These are phyloP conservation scores for Priceomyces carsonii DNA, from an alignment of 805 yeast species.

Conservation along the genomic window DNA sequence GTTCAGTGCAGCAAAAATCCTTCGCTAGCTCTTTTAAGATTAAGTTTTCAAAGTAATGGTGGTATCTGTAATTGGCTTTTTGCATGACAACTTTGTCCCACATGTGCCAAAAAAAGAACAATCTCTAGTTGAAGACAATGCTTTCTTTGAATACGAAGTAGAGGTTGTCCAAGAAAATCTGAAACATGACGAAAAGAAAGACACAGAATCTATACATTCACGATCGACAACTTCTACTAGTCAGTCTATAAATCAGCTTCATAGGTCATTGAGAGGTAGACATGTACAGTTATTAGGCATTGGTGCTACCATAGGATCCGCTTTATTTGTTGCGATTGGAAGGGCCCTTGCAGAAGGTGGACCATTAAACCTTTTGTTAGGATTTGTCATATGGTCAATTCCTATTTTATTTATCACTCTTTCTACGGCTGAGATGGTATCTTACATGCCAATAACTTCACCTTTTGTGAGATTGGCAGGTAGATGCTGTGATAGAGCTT, in stretches of 20 bases:
- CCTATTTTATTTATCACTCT: slow-evolving; percentile 69
- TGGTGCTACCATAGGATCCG: slow-evolving; percentile 84
- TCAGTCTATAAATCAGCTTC: slow-evolving; percentile 17
- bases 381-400: slow-evolving; percentile 67
- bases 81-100: slow-evolving; percentile 15
- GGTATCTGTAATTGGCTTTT: slow-evolving; percentile 5
- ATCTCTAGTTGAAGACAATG: slow-evolving; percentile 1
- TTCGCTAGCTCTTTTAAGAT: too few species aligned
- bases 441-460: slow-evolving; percentile 72
- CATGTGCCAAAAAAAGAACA: slow-evolving; percentile 10
- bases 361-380: slow-evolving; percentile 65
- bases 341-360: slow-evolving; percentile 65
- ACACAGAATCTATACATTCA: slow-evolving; percentile 15
- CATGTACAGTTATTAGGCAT: slow-evolving; percentile 80
- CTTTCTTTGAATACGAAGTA: background rate
- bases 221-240: slow-evolving; percentile 14
- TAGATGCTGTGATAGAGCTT: slow-evolving; percentile 71
- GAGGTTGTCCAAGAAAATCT: background rate
- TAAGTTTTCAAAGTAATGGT: too few species aligned
- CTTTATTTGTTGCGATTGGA: slow-evolving; percentile 73
- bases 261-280: slow-evolving; percentile 56
- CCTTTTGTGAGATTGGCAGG: slow-evolving; percentile 78
- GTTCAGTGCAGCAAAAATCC: too few species aligned
- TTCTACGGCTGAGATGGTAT: slow-evolving; percentile 77
- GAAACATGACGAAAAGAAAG: slow-evolving; percentile 5